phyloP scores from a whole-genome alignment of 108 stramenopile genomes.

The Nitzschia sp. region DNA sequence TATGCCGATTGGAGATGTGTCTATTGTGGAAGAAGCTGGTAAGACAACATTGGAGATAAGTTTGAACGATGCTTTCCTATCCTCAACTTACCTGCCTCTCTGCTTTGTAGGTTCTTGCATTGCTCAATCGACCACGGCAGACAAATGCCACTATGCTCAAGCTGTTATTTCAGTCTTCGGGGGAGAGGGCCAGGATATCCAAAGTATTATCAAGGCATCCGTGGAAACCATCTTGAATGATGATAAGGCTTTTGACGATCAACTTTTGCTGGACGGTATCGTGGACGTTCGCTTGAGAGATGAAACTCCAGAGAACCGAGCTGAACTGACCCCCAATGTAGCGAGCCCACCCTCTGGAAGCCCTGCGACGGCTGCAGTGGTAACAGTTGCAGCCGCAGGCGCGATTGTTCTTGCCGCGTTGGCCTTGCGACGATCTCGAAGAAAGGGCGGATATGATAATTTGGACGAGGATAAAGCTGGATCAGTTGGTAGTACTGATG shows the following conservation, averaged over 20 bases:
- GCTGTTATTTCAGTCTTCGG: neutral
- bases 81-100: neutral
- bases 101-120: neutral
- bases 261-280: neutral
- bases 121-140: neutral
- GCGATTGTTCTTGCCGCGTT: slow-evolving; percentile 4
- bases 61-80: neutral
- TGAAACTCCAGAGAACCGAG: neutral
- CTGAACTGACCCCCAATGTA: neutral
- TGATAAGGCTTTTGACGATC: neutral
- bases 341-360: neutral
- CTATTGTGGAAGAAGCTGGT: slow-evolving; percentile 1
- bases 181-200: neutral
- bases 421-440: neutral
- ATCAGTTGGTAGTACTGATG: too few relatives aligned
- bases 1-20: neutral
- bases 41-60: neutral
- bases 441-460: neutral
- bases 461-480: neutral
- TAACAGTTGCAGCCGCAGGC: neutral
- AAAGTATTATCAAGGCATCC: neutral
- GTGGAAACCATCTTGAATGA: slow-evolving; percentile 7
- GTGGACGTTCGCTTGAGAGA: slow-evolving; percentile 4
- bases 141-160: neutral
- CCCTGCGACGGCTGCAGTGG: neutral